Conservation (phyloP, 106 monocot species). For the Dactylorhiza incarnata region DNA sequence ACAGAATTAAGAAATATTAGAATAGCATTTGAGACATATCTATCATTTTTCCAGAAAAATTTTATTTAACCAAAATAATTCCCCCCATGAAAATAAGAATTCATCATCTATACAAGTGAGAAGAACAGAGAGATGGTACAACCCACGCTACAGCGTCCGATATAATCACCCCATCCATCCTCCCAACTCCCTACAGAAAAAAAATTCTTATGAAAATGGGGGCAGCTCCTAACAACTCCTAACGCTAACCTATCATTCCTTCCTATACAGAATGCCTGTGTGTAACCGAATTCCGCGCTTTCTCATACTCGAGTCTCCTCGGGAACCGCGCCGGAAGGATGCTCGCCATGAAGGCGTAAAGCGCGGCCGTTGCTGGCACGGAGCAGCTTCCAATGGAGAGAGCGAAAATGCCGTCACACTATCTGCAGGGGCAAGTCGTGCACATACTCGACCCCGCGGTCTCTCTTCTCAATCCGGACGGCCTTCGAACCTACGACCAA, state of each 20-base stretch:
- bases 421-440: slow-evolving; percentile 24
- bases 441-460: slow-evolving; percentile 7
- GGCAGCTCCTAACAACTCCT: neutral
- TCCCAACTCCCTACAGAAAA: neutral
- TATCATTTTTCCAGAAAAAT: too few species aligned
- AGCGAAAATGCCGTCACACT: slow-evolving; percentile 13
- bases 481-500: slow-evolving; percentile 52
- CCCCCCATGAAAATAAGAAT: too few species aligned
- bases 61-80: too few species aligned
- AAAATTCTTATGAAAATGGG: neutral
- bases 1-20: too few species aligned
- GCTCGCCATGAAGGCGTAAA: neutral
- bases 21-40: too few species aligned
- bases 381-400: neutral
- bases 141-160: too few species aligned
- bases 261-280: neutral
- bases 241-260: neutral
- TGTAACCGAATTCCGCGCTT: neutral
- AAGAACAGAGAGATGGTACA: too few species aligned
- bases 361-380: neutral
- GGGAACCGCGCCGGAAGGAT: neutral
- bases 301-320: neutral
- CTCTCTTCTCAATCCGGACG: slow-evolving; percentile 36
- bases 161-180: too few species aligned
- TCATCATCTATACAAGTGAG: too few species aligned